Percentiles rank a stretch among this genome's conserved stretches.
phyloP scores from a whole-genome alignment of 2,329 filamentous ascomycete genomes.

The Coniosporium tulheliwenetii region DNA sequence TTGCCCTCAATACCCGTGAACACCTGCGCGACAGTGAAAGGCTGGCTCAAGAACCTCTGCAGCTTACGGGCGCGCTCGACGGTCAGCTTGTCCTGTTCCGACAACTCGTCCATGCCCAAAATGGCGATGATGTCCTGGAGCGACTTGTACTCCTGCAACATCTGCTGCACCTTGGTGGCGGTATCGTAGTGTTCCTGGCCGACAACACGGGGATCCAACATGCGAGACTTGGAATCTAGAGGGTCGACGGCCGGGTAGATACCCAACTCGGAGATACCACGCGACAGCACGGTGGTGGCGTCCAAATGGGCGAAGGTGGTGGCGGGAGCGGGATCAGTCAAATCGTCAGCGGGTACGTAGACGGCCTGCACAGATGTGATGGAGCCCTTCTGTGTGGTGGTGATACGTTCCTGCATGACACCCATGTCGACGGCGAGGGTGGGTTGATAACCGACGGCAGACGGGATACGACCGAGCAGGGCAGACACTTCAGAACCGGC shows the following conservation, averaged over 20 bases:
- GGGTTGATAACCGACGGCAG: slow-evolving; percentile 99
- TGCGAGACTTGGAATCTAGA: slow-evolving; percentile 98
- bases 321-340: slow-evolving; percentile 98
- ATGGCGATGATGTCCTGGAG: slow-evolving; percentile 99
- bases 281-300: slow-evolving; percentile 99
- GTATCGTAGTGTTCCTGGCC: slow-evolving; percentile 96
- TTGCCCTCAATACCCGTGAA: slow-evolving; percentile 92
- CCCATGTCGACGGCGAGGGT: slow-evolving; percentile 98
- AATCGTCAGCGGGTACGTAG: slow-evolving; percentile 99
- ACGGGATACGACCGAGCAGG: slow-evolving; percentile 97
- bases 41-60: slow-evolving; percentile 98
- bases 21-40: slow-evolving; percentile 80
- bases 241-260: slow-evolving; percentile 99
- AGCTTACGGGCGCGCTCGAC: slow-evolving; percentile 99
- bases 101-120: slow-evolving; percentile 99
- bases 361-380: slow-evolving; percentile 99
- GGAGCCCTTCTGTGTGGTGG: slow-evolving; percentile 97
- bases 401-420: slow-evolving; percentile 99
- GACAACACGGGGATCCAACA: slow-evolving; percentile 97
- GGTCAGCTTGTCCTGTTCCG: slow-evolving; percentile 97
- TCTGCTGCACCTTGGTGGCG: slow-evolving; percentile 92
- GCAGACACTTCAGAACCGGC: slow-evolving; percentile 99
- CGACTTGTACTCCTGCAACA: slow-evolving; percentile 99
- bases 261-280: slow-evolving; percentile 99
- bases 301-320: slow-evolving; percentile 99